phyloP scores from a whole-genome alignment of 148 eudicot species.

The Rhododendron griersonianum region DNA sequence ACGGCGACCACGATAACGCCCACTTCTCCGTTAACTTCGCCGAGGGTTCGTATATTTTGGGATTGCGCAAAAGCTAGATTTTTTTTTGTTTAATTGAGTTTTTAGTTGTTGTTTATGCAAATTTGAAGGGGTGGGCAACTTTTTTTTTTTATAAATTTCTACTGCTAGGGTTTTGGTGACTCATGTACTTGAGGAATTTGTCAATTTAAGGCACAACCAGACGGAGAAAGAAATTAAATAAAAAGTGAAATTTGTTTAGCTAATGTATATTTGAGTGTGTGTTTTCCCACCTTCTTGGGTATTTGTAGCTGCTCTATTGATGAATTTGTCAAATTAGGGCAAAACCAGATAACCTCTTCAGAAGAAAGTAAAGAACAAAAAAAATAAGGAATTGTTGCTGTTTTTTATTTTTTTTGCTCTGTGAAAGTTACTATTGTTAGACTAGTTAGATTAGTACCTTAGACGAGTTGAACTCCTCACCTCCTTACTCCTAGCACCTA shows the following conservation, averaged over 20 bases:
- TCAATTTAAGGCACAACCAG: neutral
- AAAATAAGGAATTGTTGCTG: neutral
- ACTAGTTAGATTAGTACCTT: neutral
- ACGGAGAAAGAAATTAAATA: neutral
- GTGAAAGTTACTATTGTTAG: neutral
- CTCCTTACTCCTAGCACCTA: neutral
- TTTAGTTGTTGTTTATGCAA: neutral
- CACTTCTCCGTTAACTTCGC: constrained; percentile 69
- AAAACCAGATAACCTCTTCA: neutral
- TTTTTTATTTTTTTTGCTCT: neutral
- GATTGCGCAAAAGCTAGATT: constrained; percentile 4
- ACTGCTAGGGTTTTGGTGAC: neutral
- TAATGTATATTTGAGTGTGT: neutral
- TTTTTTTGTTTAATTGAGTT: neutral
- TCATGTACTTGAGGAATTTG: neutral
- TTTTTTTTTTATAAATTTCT: neutral
- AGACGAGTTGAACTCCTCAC: neutral
- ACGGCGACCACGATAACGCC: constrained; percentile 38
- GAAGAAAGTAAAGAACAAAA: neutral
- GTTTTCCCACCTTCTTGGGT: neutral
- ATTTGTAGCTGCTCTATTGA: neutral
- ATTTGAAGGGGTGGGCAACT: neutral
- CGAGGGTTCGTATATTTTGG: constrained; percentile 45
- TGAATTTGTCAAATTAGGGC: neutral
- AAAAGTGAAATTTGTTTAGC: neutral